A percentile compares a stretch with the other conserved stretches of the same genome.
These are phyloP conservation scores for Trichoderma erinaceum DNA, from an alignment of 495 filamentous ascomycete genomes.

Conservation along the genomic window DNA sequence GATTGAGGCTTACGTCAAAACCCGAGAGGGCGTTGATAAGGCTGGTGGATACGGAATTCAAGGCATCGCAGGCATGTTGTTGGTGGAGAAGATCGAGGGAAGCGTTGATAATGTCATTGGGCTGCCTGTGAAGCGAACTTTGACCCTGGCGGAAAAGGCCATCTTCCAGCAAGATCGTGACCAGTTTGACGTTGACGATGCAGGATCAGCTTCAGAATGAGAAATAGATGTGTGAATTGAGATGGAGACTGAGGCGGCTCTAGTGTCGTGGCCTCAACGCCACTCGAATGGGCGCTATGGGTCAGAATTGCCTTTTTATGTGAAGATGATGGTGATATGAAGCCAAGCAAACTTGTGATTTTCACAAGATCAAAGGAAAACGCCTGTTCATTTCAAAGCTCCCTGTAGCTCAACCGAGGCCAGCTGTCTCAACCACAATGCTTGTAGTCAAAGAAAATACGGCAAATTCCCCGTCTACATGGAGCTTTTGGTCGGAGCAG, in stretches of 20 bases:
- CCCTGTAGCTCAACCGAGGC: background rate
- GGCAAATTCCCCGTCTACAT: background rate
- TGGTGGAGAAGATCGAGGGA: slow-evolving; percentile 85
- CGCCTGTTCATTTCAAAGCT: no score
- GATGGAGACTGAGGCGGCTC: background rate
- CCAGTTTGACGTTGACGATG: slow-evolving; percentile 31
- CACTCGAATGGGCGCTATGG: background rate
- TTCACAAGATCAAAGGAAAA: no score
- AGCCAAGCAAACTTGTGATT: no score
- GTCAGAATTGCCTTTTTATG: background rate
- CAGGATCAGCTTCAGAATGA: slow-evolving; percentile 25
- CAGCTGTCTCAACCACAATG: background rate
- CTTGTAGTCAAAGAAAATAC: background rate
- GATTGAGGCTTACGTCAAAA: slow-evolving; percentile 78
- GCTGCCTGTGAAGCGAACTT: slow-evolving; percentile 73
- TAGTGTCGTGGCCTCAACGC: background rate
- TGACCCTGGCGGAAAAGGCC: slow-evolving; percentile 81
- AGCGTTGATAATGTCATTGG: slow-evolving; percentile 93
- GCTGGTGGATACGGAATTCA: slow-evolving; percentile 95
- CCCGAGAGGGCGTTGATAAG: slow-evolving; percentile 91
- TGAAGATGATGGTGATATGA: background rate
- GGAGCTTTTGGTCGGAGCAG: background rate
- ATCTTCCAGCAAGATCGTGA: slow-evolving; percentile 46
- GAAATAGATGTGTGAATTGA: background rate
- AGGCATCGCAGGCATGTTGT: slow-evolving; percentile 68